These are phyloP conservation scores for Monosporascus sp. DNA, from an alignment of 2,329 filamentous ascomycete species.

Conservation along the genomic window DNA sequence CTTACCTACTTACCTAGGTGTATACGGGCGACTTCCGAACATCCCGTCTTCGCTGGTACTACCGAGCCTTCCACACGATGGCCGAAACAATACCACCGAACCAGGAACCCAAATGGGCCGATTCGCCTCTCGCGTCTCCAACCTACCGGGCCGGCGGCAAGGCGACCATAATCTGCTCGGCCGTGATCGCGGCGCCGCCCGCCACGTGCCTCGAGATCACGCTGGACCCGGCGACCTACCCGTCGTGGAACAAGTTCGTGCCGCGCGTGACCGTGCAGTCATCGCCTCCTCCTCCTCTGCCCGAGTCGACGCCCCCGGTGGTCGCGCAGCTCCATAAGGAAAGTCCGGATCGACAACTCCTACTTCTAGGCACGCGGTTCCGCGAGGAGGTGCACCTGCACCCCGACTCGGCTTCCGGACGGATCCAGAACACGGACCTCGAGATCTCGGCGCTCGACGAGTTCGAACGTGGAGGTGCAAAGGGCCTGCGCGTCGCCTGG, in stretches of 20 bases:
- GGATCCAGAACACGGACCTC: slow-evolving; percentile 10
- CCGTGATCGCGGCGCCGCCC: slow-evolving; percentile 28
- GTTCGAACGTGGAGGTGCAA: slow-evolving; percentile 17
- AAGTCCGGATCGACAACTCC: slow-evolving; percentile 11
- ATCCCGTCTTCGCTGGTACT: too few species aligned
- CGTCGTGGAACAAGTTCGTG: slow-evolving; percentile 31
- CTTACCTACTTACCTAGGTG: too few species aligned
- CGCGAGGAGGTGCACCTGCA: slow-evolving; percentile 29
- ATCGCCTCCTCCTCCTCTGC: slow-evolving; percentile 1
- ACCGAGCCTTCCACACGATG: background rate
- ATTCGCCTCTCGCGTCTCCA: slow-evolving; percentile 22
- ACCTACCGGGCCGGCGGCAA: slow-evolving; percentile 23
- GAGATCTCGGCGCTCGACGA: slow-evolving; percentile 28
- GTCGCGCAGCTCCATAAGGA: slow-evolving; percentile 11
- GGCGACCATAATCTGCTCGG: slow-evolving; percentile 26
- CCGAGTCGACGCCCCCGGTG: slow-evolving; percentile 6
- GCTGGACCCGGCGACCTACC: slow-evolving; percentile 26
- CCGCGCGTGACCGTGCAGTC: slow-evolving; percentile 21
- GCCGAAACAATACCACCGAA: slow-evolving; percentile 9
- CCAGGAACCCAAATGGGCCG: slow-evolving; percentile 9
- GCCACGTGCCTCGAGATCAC: slow-evolving; percentile 23
- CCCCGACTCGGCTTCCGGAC: slow-evolving; percentile 10
- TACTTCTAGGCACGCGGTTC: slow-evolving; percentile 27
- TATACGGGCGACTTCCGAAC: too few species aligned
- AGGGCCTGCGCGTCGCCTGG: slow-evolving; percentile 36